Base-by-base conservation (phyloP, 2,329 filamentous ascomycete genomes). In the Plenodomus lindquistii region DNA sequence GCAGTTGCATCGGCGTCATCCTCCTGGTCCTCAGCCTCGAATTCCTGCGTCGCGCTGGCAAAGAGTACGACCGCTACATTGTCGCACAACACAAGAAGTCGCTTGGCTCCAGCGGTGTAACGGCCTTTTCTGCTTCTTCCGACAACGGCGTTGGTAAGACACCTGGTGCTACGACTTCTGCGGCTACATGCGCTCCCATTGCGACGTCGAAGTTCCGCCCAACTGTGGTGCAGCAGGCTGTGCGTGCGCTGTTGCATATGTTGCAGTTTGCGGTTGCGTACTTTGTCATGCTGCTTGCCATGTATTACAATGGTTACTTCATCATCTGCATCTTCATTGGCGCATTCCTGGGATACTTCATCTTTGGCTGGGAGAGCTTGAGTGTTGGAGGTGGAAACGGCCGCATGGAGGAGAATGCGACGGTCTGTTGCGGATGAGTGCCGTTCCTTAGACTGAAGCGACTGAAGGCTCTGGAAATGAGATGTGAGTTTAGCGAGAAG, bases 1-100 rank as follows among this genome's bases (percentile, higher is more conserved):
- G 86, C 24, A 89, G 86, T 44, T 94, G 89, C 75, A 87, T 96
- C 65, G 89, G 88, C 46, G 85, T 91, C 27, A 77, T 92, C 55
- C 75, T 87, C 11, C 84, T 95, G 48, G 87, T 88, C 55, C 79
- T 93, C 48, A 60, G 74, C 3, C 85, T 94, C 58, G 89, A 95
- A 66, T 75, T 85, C 49, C 80, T 94, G 18, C 87, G 90, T 42
- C 86, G 89, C 39, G 64, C 81, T 16, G 80, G 82, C 56, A 87
- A 88, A 63, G 88, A 91, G 69, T 94, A 87, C 71, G 89, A 95
- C 71, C 78, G 81, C 41, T 83, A 81, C 63, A 79, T 91, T 40
- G 63, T 87, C 54, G 77, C 78, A 18, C 78, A 81, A 60, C 77
- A 81, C 61, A 57, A 69, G 8, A 57, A 55, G 36, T 63, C 59